A percentile compares a stretch with the other conserved stretches of the same genome.
phyloP scores from a whole-genome alignment of 495 filamentous ascomycete genomes.

The Tirmania nivea region DNA sequence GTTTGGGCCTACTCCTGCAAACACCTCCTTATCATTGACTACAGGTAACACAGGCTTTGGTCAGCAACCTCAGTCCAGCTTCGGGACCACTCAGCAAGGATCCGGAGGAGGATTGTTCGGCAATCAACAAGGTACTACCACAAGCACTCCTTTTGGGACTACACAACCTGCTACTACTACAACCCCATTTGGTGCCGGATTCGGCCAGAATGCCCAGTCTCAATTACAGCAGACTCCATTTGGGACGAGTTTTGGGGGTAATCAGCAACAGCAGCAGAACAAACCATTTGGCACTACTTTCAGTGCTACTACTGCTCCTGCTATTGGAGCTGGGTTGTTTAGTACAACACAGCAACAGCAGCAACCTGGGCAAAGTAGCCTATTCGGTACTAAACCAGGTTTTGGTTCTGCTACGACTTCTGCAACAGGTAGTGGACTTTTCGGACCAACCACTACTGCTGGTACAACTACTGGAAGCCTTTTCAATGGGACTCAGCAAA shows the following conservation, averaged over 20 bases:
- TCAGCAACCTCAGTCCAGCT: conserved; percentile 4
- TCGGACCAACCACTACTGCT: conserved; percentile 25
- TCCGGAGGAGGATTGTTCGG: conserved; percentile 30
- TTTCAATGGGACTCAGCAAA: conserved; percentile 29
- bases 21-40: conserved; percentile 12
- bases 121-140: conserved; percentile 19
- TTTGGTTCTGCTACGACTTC: conserved; percentile 18
- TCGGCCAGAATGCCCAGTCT: conserved; percentile 22
- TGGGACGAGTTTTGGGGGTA: conserved; percentile 20
- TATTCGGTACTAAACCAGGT: conserved; percentile 10
- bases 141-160: conserved; percentile 15
- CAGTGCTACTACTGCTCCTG: conserved; percentile 21
- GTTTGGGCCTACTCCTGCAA: conserved; percentile 25
- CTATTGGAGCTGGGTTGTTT: conserved; percentile 28
- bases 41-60: not conserved
- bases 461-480: conserved; percentile 30
- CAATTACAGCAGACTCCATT: conserved; percentile 12
- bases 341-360: conserved; percentile 22
- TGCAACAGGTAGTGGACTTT: conserved; percentile 26
- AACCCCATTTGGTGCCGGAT: conserved; percentile 19
- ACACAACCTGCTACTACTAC: conserved; percentile 1
- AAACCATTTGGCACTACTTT: conserved; percentile 24
- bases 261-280: conserved; percentile 18
- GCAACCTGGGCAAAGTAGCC: conserved; percentile 26
- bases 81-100: conserved; percentile 4